Percentiles rank a stretch among this genome's conserved stretches.
Conservation (phyloP, 2,329 filamentous ascomycete species). For the Alternaria panax region DNA sequence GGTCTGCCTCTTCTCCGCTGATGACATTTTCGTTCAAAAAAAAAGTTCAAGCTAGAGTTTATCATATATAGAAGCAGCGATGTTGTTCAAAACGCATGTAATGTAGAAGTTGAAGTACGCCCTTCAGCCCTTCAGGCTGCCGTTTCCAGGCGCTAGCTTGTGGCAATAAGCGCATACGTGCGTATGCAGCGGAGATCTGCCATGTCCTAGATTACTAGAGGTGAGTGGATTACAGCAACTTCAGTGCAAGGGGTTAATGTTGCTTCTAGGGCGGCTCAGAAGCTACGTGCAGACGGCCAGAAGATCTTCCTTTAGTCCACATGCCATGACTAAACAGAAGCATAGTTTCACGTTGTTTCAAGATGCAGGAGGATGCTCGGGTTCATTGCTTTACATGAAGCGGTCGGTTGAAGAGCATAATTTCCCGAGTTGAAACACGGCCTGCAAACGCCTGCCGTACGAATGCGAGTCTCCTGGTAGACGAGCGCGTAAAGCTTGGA, state of each 20-base stretch:
- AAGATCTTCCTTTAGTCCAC: not conserved
- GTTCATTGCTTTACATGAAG: conserved; percentile 2
- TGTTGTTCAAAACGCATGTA: not conserved
- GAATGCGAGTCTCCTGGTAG: not conserved
- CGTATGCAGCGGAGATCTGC: not conserved
- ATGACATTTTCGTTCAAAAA: not conserved
- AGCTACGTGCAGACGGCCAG: not conserved
- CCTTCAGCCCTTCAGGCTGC: conserved; percentile 8
- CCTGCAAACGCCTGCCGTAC: not conserved
- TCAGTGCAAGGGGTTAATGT: not conserved
- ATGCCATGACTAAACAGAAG: not conserved
- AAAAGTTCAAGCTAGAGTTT: not conserved
- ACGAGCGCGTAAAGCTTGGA: not conserved
- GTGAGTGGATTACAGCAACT: not conserved
- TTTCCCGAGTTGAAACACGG: not conserved
- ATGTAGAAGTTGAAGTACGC: not conserved
- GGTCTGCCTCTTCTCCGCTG: not conserved
- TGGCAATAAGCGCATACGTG: not conserved
- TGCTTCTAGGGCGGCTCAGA: not conserved
- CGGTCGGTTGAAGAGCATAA: not conserved
- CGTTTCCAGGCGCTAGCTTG: not conserved
- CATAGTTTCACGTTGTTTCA: conserved; percentile 7
- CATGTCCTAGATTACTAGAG: not conserved
- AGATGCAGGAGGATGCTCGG: conserved; percentile 1
- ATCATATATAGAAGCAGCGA: not conserved